phyloP scores from a whole-genome alignment of 345 rosid species.

The Nephelium lappaceum region DNA sequence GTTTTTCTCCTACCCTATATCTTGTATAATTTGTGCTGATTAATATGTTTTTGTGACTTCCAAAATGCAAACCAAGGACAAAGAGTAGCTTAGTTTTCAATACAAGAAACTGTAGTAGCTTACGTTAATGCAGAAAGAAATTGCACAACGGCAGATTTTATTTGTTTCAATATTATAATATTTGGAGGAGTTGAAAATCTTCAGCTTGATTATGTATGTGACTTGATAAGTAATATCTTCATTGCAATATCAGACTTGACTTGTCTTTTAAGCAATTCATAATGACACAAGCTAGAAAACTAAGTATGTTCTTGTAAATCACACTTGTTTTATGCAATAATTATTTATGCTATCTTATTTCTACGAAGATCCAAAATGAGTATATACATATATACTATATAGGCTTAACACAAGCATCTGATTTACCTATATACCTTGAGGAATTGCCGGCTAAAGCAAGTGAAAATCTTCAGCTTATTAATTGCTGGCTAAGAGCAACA shows the following conservation, averaged over 20 bases:
- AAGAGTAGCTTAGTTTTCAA: constrained; percentile 4
- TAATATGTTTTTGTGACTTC: background rate
- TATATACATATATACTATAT: too few relatives aligned
- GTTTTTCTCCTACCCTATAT: background rate
- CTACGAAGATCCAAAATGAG: background rate
- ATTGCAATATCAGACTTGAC: constrained; percentile 14
- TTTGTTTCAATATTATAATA: background rate
- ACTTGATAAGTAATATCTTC: constrained; percentile 11
- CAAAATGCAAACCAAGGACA: background rate
- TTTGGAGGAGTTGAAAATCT: background rate
- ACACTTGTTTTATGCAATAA: background rate
- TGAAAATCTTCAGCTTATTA: too few relatives aligned
- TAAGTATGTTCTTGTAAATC: constrained; percentile 7
- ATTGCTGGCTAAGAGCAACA: too few relatives aligned
- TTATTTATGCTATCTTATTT: background rate
- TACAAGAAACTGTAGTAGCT: constrained; percentile 13
- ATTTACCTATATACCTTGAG: too few relatives aligned
- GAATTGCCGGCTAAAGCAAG: too few relatives aligned
- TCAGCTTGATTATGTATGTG: background rate
- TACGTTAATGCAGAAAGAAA: background rate
- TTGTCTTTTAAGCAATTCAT: constrained; percentile 12
- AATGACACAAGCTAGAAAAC: background rate
- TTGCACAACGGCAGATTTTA: background rate
- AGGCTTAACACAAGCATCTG: too few relatives aligned
- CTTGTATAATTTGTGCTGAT: background rate